Evolutionary conservation across 257 asterid species (phyloP).

Genomic region (Catharanthus roseus): DNA sequence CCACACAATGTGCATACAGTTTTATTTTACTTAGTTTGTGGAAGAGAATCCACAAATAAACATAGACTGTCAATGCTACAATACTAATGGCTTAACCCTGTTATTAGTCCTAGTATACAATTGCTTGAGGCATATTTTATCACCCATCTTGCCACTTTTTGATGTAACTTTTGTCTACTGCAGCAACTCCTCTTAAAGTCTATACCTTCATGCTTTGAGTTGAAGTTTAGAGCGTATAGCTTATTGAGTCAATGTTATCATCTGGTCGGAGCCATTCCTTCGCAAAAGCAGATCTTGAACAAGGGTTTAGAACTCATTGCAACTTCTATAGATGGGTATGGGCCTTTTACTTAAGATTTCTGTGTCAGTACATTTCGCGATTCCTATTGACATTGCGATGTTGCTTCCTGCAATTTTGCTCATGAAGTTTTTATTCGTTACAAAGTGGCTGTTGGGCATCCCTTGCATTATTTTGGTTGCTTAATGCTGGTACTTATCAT

Average conservation of each 20-base stretch:
- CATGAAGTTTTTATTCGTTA: background rate
- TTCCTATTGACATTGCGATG: background rate
- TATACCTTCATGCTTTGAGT: conserved; percentile 94
- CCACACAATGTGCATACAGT: background rate
- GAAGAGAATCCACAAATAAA: background rate
- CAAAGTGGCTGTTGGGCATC: background rate
- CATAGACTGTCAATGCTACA: too few relatives aligned
- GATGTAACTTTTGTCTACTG: conserved; percentile 34
- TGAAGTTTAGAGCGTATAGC: conserved; percentile 94
- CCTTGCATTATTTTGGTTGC: background rate
- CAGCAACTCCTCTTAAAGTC: conserved; percentile 97
- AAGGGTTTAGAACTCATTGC: conserved; percentile 85
- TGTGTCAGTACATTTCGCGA: background rate
- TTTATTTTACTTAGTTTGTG: background rate
- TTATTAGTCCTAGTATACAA: background rate
- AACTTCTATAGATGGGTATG: conserved; percentile 88
- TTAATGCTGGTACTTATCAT: background rate
- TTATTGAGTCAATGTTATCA: conserved; percentile 95
- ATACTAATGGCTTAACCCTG: background rate
- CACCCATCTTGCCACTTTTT: background rate
- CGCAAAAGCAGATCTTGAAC: conserved; percentile 82
- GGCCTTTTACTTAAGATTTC: conserved; percentile 3
- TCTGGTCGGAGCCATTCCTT: conserved; percentile 95
- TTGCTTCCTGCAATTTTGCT: background rate
- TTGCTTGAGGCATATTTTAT: background rate